phyloP scores from a whole-genome alignment of 108 stramenopile species.

The Nannochloropsis oceanica region DNA sequence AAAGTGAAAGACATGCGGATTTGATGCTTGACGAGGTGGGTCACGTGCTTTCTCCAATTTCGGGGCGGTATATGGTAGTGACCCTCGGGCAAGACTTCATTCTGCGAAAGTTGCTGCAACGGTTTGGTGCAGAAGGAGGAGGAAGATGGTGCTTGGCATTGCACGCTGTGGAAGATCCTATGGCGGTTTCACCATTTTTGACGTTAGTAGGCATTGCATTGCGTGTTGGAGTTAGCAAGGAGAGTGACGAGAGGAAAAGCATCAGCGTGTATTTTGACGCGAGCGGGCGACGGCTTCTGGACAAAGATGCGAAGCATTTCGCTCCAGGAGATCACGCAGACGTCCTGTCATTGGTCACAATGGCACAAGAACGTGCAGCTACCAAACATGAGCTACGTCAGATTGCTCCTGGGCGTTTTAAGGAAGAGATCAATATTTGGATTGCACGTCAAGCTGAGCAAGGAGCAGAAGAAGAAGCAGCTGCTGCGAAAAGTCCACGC shows the following conservation, averaged over 20 bases:
- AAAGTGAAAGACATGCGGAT: neutral
- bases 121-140: neutral
- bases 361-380: neutral
- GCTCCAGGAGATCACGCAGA: neutral
- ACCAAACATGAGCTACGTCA: neutral
- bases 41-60: neutral
- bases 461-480: neutral
- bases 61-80: neutral
- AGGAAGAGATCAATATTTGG: neutral
- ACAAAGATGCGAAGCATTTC: neutral
- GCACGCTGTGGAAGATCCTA: neutral
- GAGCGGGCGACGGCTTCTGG: neutral
- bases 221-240: neutral
- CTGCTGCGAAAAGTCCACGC: neutral
- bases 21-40: neutral
- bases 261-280: neutral
- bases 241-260: neutral
- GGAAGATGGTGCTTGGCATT: neutral
- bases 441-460: neutral
- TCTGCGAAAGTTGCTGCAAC: neutral
- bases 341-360: neutral
- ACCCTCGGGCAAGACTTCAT: neutral
- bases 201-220: neutral
- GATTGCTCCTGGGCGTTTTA: neutral
- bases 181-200: neutral